These are phyloP conservation scores for sunflower (Helianthus annuus) DNA, from an alignment of 129 eudicot genomes.

Conservation along the genomic window DNA sequence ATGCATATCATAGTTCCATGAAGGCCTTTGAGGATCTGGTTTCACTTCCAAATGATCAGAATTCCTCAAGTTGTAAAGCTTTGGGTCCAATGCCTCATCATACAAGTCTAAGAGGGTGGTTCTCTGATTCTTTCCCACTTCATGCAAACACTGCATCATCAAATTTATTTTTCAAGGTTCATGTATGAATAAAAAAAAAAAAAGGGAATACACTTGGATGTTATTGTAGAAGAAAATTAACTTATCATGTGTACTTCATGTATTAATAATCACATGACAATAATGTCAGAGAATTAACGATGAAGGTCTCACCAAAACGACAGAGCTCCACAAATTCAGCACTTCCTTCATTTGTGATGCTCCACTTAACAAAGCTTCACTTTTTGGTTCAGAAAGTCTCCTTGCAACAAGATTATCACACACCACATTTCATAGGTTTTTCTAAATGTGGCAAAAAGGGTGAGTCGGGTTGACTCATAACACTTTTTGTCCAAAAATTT, in stretches of 20 bases:
- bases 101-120: constrained; percentile 63
- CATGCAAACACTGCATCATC: constrained; percentile 66
- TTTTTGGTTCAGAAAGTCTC: constrained; percentile 38
- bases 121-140: constrained; percentile 61
- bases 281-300: constrained; percentile 10
- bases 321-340: constrained; percentile 61
- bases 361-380: constrained; percentile 37
- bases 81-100: constrained; percentile 71
- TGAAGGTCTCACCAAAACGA: constrained; percentile 51
- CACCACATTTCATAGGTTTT: neutral
- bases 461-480: too few relatives aligned
- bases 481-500: too few relatives aligned
- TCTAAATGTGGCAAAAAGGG: too few relatives aligned
- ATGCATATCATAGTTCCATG: constrained; percentile 26
- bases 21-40: constrained; percentile 39
- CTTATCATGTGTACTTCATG: neutral
- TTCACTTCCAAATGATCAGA: constrained; percentile 33
- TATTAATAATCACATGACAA: constrained; percentile 12
- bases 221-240: neutral
- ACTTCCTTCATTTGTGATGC: constrained; percentile 53
- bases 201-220: neutral
- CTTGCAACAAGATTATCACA: constrained; percentile 30
- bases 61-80: constrained; percentile 34
- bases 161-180: constrained; percentile 10
- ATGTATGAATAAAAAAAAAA: constrained; percentile 12